Evolutionary conservation across 2,329 filamentous ascomycete genomes (phyloP).

Genomic region (Zelopaecilomyces penicillatus): DNA sequence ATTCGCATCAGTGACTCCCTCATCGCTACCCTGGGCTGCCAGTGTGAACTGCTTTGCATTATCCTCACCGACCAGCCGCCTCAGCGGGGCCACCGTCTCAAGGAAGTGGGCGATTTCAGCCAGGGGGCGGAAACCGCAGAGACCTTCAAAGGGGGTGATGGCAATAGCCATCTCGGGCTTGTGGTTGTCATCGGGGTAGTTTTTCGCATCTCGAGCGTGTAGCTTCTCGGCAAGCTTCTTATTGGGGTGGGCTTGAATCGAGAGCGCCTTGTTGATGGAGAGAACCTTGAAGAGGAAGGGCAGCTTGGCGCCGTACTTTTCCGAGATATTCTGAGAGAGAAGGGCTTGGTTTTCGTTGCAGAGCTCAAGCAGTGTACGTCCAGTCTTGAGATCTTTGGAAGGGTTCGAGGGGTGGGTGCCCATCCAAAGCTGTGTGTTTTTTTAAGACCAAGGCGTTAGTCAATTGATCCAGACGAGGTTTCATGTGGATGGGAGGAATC

Average conservation of each 20-base stretch:
- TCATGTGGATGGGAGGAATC: background rate
- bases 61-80: slow-evolving; percentile 57
- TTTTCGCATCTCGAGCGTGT: slow-evolving; percentile 77
- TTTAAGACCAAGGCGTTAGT: background rate
- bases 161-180: slow-evolving; percentile 99
- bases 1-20: slow-evolving; percentile 47
- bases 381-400: slow-evolving; percentile 78
- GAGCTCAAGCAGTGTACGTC: slow-evolving; percentile 78
- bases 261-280: slow-evolving; percentile 89
- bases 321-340: slow-evolving; percentile 62
- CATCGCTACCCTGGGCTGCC: slow-evolving; percentile 35
- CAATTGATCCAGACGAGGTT: background rate
- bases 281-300: slow-evolving; percentile 98
- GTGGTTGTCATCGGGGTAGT: slow-evolving; percentile 99
- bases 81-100: slow-evolving; percentile 46
- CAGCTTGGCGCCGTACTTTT: slow-evolving; percentile 71
- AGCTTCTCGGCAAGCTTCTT: slow-evolving; percentile 84
- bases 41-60: slow-evolving; percentile 48
- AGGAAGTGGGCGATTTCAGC: slow-evolving; percentile 82
- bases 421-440: slow-evolving; percentile 79
- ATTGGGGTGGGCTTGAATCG: slow-evolving; percentile 94
- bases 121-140: slow-evolving; percentile 90
- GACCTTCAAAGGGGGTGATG: slow-evolving; percentile 88
- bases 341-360: slow-evolving; percentile 80
- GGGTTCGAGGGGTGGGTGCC: slow-evolving; percentile 94